Evolutionary conservation across 2,329 filamentous ascomycete species (phyloP).

Genomic region (Pseudofabraea citricarpa): DNA sequence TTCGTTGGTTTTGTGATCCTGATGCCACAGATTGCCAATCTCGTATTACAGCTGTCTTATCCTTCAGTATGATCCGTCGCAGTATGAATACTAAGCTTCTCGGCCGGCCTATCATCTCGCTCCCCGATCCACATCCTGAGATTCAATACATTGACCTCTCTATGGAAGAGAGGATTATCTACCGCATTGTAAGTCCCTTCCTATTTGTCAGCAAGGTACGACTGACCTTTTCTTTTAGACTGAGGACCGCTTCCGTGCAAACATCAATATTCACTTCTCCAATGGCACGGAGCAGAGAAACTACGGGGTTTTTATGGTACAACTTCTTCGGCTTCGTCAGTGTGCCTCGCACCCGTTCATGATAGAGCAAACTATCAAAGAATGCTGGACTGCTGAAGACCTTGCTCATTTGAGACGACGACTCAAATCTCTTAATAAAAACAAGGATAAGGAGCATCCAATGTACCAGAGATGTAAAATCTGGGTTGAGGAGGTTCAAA

Average conservation of each 20-base stretch:
- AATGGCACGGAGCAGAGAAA: slow-evolving; percentile 13
- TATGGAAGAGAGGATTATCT: slow-evolving; percentile 44
- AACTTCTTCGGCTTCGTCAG: slow-evolving; percentile 26
- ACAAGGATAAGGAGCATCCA: slow-evolving; percentile 5
- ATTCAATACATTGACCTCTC: slow-evolving; percentile 44
- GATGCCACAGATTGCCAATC: slow-evolving; percentile 12
- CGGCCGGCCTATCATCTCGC: slow-evolving; percentile 44
- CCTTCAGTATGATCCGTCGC: slow-evolving; percentile 46
- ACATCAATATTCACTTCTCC: slow-evolving; percentile 20
- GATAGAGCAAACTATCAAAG: slow-evolving; percentile 25
- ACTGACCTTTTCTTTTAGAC: slow-evolving; percentile 22
- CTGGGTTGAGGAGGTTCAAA: slow-evolving; percentile 13
- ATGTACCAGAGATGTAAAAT: slow-evolving; percentile 25
- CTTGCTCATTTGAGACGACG: slow-evolving; percentile 11
- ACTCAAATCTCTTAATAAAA: no score
- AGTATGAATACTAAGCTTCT: slow-evolving; percentile 51
- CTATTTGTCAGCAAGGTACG: no score
- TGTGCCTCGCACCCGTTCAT: slow-evolving; percentile 27
- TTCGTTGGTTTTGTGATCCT: slow-evolving; percentile 22
- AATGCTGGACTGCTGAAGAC: slow-evolving; percentile 24
- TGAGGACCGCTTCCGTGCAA: slow-evolving; percentile 23
- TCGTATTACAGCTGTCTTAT: slow-evolving; percentile 20
- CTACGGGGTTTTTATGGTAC: slow-evolving; percentile 23
- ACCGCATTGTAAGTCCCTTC: slow-evolving; percentile 42
- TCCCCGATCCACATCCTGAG: slow-evolving; percentile 42